Base-by-base conservation (phyloP, 345 rosid species). In the Lepidium didymum region DNA sequence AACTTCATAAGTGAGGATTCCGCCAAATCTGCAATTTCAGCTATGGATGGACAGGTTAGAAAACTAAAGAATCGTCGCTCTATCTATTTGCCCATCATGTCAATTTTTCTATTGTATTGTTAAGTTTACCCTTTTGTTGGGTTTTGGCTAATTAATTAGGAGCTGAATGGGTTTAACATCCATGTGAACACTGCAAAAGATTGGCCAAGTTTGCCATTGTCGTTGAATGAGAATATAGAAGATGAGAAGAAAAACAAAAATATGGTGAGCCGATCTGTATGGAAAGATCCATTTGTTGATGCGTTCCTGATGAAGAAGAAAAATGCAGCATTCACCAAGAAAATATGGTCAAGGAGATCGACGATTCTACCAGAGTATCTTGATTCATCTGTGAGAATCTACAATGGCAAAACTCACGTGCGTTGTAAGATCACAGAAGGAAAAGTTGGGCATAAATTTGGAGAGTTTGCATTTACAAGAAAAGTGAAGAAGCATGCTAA, bases 11-110 rank as follows among this genome's bases (percentile, higher is more conserved):
- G 41, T 29, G 75, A 43, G 56, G 89, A 87, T 4, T 66, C 82
- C 67, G 96, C 96, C 19, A 82, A 53, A 50, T 70, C 77, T 38
- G 96, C 96, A 10, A 6, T 82, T 56, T 84, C 87, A 6, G 76
- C 84, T 45, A 89, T 87, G 93, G 85, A 87, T 81, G 91, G 93
- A 56, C 85, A 85, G 90, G 96, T 87, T 11, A 44, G 75, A 16
- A 6, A 27, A 35, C 34, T 10, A 16, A 41, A 43, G 62, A 42
- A 29, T 14, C 38, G 14, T 52, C 4, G 8, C 13, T 44, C 52
- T 40, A 37, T 11, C 27, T 55, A 16, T 15, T 11, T 12, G 13
- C 29, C 12, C 25, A 3, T 60, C 59, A 54, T 68, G 16, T 40
- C 8, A 23, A 7, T 34, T 25, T 59, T 15, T 37, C 13, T 56